Evolutionary conservation across 2,329 filamentous ascomycete genomes (phyloP), one percentile per base, ranked within the genome.

Genomic region (Ramularia endophylla): DNA sequence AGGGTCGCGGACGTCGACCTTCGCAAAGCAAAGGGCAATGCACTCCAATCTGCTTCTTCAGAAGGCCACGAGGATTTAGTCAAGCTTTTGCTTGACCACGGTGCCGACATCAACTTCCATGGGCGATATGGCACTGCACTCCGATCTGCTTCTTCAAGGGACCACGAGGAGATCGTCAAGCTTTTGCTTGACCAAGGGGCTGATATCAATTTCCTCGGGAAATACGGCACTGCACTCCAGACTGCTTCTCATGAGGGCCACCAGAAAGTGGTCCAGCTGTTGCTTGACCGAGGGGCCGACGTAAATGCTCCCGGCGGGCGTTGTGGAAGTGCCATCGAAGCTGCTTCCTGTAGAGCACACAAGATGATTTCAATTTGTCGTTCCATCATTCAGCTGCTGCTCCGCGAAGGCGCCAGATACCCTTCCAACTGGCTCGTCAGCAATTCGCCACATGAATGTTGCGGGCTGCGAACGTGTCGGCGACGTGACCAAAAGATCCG

Each of bases 211-310:
- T 48, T 46, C 4, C 39, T 46, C 8, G 47, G 46, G 3, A 48
- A 47, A 20, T 49, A 46, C 22, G 46, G 46, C 7, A 38, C 40
- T 8, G 51, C 52, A 3, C 42, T 57, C 4, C 36, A 44, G 3
- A 38, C 48, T 7, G 51, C 52, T 6, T 40, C 48, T 37, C 34
- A 43, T 8, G 41, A 49, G 29, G 47, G 52, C 7, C 41, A 50
- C 17, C 25, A 30, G 5, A 38, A 44, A 2, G 22, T 53, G 3
- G 48, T 53, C 1, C 34, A 51, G 5, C 11, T 16, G 13, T 32
- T 55, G 19, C 33, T 55, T 4, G 37, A 12, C 5, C 45, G 46
- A 8, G 45, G 43, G 7, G 53, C 52, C 2, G 41, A 55, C n/a
- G n/a, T n/a, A n/a, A n/a, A n/a, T n/a, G n/a, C n/a, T n/a, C n/a